phyloP scores from a whole-genome alignment of 371 early-diverging fungal genomes.

The Vairimorpha necatrix region DNA sequence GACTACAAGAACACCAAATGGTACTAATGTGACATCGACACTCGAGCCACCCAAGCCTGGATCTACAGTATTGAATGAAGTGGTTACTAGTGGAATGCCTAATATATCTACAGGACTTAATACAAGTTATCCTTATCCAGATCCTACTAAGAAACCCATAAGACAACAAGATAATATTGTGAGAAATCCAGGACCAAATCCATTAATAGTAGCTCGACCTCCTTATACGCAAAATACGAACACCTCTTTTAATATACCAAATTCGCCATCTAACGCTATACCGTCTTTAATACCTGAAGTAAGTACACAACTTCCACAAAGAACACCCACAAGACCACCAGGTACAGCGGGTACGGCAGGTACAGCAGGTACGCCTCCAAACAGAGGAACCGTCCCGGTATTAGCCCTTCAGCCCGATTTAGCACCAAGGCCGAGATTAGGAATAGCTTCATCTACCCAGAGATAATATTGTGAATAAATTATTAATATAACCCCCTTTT shows the following conservation, averaged over 20 bases:
- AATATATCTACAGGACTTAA: background rate
- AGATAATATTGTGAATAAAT: background rate
- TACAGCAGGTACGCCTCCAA: background rate
- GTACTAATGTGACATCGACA: background rate
- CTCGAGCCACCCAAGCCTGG: background rate
- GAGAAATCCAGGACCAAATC: background rate
- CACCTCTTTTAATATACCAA: background rate
- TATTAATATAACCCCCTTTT: background rate
- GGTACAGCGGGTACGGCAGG: background rate
- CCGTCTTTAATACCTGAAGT: background rate
- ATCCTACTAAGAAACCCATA: background rate
- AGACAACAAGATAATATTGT: background rate
- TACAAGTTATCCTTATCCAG: conserved; percentile 4
- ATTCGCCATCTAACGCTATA: background rate
- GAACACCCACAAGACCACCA: no score
- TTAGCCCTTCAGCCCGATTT: background rate
- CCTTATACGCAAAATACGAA: background rate
- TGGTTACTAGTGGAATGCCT: background rate
- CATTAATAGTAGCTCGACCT: background rate
- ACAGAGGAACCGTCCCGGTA: background rate
- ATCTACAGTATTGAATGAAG: background rate
- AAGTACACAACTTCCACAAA: background rate
- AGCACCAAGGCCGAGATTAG: background rate
- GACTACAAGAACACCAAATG: background rate
- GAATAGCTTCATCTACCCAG: conserved; percentile 16